These are phyloP conservation scores for Polygonum aviculare DNA, from an alignment of 148 eudicot species.

Conservation along the genomic window DNA sequence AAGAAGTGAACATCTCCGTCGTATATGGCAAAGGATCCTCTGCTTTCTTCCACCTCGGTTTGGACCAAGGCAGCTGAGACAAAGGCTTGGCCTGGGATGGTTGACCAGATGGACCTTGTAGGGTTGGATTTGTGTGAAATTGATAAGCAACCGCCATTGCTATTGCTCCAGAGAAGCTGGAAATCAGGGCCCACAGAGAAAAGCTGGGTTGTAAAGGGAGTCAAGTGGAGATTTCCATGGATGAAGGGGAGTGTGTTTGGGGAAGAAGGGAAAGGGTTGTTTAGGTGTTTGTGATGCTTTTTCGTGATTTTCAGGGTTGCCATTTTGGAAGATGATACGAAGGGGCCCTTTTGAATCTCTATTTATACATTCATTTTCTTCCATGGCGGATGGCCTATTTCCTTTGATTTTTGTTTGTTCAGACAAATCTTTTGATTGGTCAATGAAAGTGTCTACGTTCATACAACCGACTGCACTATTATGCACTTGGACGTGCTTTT, in stretches of 20 bases:
- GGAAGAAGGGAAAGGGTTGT: constrained; percentile 78
- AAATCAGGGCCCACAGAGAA: constrained; percentile 66
- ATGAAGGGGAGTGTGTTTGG: constrained; percentile 55
- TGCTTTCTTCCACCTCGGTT: constrained; percentile 91
- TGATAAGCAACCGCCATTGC: constrained; percentile 54
- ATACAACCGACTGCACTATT: neutral
- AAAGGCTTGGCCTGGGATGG: constrained; percentile 75
- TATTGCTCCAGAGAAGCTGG: constrained; percentile 44
- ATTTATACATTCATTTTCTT: constrained; percentile 13
- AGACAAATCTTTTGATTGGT: neutral
- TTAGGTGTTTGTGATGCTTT: constrained; percentile 82
- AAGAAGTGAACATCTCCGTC: constrained; percentile 44
- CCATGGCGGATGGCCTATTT: neutral
- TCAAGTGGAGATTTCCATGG: constrained; percentile 45
- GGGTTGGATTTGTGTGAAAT: constrained; percentile 55
- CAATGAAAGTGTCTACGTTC: neutral
- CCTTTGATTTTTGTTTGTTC: neutral
- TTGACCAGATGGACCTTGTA: constrained; percentile 58
- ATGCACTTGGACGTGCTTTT: neutral
- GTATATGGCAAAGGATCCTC: constrained; percentile 76
- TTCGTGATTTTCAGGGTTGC: constrained; percentile 56
- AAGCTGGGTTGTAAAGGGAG: constrained; percentile 36
- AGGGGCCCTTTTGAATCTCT: constrained; percentile 15
- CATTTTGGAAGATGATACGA: constrained; percentile 28
- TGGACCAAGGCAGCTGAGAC: constrained; percentile 66